phyloP scores from a whole-genome alignment of 345 rosid species.

The Passiflora organensis region DNA sequence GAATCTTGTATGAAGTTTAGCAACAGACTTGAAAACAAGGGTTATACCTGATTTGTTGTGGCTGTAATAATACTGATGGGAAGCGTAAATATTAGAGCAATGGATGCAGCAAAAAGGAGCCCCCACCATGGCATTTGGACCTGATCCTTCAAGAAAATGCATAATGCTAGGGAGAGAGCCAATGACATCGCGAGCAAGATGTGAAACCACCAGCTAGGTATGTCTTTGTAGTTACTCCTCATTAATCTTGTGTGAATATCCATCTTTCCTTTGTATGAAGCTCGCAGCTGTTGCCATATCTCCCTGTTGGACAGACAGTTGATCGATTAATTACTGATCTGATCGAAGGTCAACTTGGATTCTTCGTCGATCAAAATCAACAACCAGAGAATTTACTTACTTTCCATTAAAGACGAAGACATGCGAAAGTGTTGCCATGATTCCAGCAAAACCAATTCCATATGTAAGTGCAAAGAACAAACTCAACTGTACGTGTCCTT shows the following conservation, averaged over 20 bases:
- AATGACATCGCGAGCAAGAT: constrained; percentile 29
- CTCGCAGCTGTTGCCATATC: constrained; percentile 41
- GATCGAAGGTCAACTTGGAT: no score
- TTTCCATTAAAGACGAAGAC: constrained; percentile 58
- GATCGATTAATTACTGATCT: neutral
- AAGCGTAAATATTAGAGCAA: constrained; percentile 47
- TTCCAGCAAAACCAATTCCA: constrained; percentile 59
- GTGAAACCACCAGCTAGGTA: constrained; percentile 61
- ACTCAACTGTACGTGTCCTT: constrained; percentile 46
- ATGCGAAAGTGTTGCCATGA: constrained; percentile 44
- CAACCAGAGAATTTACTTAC: constrained; percentile 27
- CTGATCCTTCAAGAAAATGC: constrained; percentile 45
- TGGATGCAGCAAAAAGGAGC: constrained; percentile 43
- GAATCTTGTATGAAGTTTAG: no score
- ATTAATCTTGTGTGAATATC: constrained; percentile 62
- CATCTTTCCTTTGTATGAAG: constrained; percentile 35
- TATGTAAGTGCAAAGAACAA: constrained; percentile 44
- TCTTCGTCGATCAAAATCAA: no score
- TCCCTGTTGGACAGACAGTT: constrained; percentile 30
- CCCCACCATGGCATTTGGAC: constrained; percentile 78
- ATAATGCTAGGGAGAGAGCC: constrained; percentile 38
- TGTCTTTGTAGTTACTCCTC: constrained; percentile 51
- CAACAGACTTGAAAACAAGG: neutral
- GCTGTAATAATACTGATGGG: constrained; percentile 56
- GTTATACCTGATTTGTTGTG: constrained; percentile 47